Percentiles rank a stretch among this genome's conserved stretches.
Evolutionary conservation across 495 filamentous ascomycete genomes (phyloP).

Genomic region (Filosporella fistucella): DNA sequence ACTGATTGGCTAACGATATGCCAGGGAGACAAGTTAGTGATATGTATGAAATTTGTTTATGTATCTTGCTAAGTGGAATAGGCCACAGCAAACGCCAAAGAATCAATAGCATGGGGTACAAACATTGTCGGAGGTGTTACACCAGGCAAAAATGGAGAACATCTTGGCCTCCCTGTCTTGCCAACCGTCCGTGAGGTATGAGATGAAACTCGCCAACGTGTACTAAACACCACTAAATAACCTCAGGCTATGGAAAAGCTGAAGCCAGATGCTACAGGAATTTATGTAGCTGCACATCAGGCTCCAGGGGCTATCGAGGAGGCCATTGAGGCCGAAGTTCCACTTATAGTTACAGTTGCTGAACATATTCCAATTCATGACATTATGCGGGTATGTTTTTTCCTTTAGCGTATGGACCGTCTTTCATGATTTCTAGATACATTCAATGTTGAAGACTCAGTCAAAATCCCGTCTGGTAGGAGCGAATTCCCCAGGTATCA

Average conservation of each 20-base stretch:
- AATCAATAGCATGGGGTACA: slow-evolving; percentile 81
- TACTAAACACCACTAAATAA: too few relatives aligned
- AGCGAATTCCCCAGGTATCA: slow-evolving; percentile 84
- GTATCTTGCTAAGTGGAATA: slow-evolving; percentile 23
- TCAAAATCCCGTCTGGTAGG: slow-evolving; percentile 78
- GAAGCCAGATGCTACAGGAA: slow-evolving; percentile 79
- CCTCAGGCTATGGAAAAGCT: slow-evolving; percentile 65
- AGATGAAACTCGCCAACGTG: neutral
- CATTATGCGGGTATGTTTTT: slow-evolving; percentile 61
- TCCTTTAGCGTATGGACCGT: neutral
- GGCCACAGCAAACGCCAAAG: slow-evolving; percentile 78
- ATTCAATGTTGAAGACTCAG: slow-evolving; percentile 75
- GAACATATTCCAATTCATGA: slow-evolving; percentile 90
- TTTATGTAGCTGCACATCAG: slow-evolving; percentile 79
- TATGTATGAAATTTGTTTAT: neutral
- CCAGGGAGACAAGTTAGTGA: slow-evolving; percentile 34
- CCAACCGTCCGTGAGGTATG: slow-evolving; percentile 62
- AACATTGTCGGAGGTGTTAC: slow-evolving; percentile 85
- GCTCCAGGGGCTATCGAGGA: slow-evolving; percentile 79
- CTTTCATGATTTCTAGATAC: slow-evolving; percentile 39
- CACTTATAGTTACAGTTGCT: slow-evolving; percentile 82
- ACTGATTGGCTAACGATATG: neutral
- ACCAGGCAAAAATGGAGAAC: slow-evolving; percentile 70
- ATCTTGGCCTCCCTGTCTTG: slow-evolving; percentile 76
- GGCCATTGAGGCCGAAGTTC: slow-evolving; percentile 84